phyloP scores from a whole-genome alignment of 805 yeast genomes.

The Wickerhamiella kazuoi region DNA sequence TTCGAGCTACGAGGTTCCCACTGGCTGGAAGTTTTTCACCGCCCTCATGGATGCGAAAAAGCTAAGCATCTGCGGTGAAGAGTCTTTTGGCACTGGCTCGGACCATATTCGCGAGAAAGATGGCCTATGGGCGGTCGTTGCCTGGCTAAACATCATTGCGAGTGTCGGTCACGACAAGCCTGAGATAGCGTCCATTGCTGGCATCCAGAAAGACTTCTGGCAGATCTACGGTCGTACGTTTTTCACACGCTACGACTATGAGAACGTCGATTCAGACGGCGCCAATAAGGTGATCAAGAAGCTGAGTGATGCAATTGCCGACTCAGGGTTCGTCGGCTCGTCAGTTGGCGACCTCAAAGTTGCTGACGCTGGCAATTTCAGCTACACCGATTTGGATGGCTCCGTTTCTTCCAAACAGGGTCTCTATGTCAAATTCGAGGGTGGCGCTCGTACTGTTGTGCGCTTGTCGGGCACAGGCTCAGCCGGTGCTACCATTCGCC shows the following conservation, averaged over 20 bases:
- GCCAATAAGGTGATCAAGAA: conserved; percentile 51
- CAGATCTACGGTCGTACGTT: conserved; percentile 85
- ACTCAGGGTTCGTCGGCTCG: conserved; percentile 33
- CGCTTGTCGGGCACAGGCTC: conserved; percentile 96
- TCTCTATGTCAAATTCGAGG: conserved; percentile 57
- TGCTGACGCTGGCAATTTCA: conserved; percentile 67
- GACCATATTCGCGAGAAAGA: conserved; percentile 95
- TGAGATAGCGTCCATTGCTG: conserved; percentile 53
- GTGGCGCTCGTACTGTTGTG: conserved; percentile 72
- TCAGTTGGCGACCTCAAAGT: conserved; percentile 38
- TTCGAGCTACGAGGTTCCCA: conserved; percentile 82
- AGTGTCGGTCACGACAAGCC: conserved; percentile 44
- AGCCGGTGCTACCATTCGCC: conserved; percentile 89
- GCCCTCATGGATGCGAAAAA: conserved; percentile 85
- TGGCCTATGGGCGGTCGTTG: conserved; percentile 93
- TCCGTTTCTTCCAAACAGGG: conserved; percentile 81
- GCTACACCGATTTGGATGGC: conserved; percentile 89
- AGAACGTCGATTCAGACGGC: conserved; percentile 57
- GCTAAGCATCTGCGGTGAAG: conserved; percentile 94
- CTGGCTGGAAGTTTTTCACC: conserved; percentile 98
- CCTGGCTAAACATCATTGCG: conserved; percentile 92
- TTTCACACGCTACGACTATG: conserved; percentile 90
- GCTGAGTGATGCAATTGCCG: conserved; percentile 26
- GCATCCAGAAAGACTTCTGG: conserved; percentile 81
- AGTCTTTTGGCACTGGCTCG: conserved; percentile 94